Evolutionary conservation across 306 rosid genomes (phyloP).

Genomic region (Alnus glutinosa): DNA sequence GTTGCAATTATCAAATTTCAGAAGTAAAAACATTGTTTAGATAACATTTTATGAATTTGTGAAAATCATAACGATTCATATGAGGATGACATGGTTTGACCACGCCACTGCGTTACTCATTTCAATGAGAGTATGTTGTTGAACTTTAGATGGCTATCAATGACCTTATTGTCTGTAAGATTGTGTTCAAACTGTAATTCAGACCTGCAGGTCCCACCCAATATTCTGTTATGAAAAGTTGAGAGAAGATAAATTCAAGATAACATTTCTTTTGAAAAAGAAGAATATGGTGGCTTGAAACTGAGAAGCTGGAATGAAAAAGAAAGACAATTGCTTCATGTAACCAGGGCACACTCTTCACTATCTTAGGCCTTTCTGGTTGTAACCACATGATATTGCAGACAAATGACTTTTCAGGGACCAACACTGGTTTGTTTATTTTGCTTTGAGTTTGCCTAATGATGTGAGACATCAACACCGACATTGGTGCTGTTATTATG

Average conservation of each 20-base stretch:
- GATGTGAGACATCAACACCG: neutral
- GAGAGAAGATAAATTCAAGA: neutral
- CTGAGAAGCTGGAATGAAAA: neutral
- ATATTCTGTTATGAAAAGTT: neutral
- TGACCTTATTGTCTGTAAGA: neutral
- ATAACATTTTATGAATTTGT: neutral
- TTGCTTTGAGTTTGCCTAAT: neutral
- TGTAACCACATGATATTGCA: neutral
- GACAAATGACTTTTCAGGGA: neutral
- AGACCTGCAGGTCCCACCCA: neutral
- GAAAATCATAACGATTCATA: neutral
- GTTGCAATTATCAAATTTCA: neutral
- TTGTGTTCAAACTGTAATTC: neutral
- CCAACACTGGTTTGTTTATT: constrained; percentile 1
- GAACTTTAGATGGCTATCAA: neutral
- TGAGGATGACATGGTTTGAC: neutral
- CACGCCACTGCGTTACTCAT: neutral
- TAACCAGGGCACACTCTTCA: neutral
- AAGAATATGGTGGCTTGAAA: neutral
- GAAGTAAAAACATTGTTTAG: neutral
- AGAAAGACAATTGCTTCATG: neutral
- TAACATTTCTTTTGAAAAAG: neutral
- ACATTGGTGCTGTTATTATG: constrained; percentile 5
- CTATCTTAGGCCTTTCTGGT: neutral
- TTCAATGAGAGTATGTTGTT: neutral